phyloP scores from a whole-genome alignment of 306 rosid species.

The Castanea sativa region DNA sequence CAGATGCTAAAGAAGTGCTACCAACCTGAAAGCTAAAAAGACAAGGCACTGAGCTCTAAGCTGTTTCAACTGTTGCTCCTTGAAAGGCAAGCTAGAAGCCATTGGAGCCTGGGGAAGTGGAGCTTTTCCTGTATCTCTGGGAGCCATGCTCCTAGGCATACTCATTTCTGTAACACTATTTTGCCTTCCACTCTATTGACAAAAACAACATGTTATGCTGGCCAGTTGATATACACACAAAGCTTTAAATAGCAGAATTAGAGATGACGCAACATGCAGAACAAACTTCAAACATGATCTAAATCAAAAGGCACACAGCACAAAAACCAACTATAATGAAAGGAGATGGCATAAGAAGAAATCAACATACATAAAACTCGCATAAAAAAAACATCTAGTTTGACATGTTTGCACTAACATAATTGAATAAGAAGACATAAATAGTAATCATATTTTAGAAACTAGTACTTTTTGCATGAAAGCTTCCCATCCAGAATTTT shows the following conservation, averaged over 20 bases:
- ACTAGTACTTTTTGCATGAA: neutral
- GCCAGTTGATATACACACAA: conserved; percentile 21
- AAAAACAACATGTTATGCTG: conserved; percentile 37
- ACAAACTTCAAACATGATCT: neutral
- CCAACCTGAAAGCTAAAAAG: conserved; percentile 93
- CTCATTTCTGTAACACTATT: conserved; percentile 55
- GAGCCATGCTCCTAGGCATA: conserved; percentile 54
- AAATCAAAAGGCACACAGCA: neutral
- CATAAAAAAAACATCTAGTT: neutral
- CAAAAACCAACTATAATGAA: neutral
- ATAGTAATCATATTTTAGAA: neutral
- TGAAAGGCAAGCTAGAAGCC: conserved; percentile 70
- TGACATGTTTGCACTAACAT: neutral
- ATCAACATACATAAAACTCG: neutral
- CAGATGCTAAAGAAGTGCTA: conserved; percentile 10
- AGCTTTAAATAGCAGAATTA: conserved; percentile 19
- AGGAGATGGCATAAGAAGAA: neutral
- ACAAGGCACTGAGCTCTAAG: conserved; percentile 99
- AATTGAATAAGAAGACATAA: neutral
- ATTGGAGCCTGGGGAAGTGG: conserved; percentile 40
- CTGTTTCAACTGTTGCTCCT: conserved; percentile 92
- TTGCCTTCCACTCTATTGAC: conserved; percentile 69
- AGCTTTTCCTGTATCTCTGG: conserved; percentile 87
- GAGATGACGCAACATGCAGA: neutral
- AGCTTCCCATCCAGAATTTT: neutral